Percentiles rank a stretch among this genome's conserved stretches.
These are phyloP conservation scores for Pyrus hybrid DNA, from an alignment of 331 rosid species.

Conservation along the genomic window DNA sequence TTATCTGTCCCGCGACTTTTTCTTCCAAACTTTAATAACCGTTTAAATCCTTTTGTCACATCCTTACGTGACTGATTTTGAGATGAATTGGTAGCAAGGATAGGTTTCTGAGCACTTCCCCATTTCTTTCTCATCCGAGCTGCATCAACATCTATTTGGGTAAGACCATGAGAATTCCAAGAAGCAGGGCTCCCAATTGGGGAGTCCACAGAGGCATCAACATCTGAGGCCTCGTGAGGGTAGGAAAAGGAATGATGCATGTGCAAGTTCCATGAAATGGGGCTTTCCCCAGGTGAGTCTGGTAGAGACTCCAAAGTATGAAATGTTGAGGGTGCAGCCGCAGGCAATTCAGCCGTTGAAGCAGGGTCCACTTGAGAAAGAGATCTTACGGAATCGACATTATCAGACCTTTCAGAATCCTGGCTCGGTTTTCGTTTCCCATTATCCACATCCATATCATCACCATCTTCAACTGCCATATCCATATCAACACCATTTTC, in stretches of 20 bases:
- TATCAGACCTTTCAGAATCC: constrained; percentile 61
- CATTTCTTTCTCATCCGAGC: constrained; percentile 97
- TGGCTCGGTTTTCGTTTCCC: constrained; percentile 56
- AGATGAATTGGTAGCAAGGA: constrained; percentile 64
- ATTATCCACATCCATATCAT: constrained; percentile 30
- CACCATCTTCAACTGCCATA: constrained; percentile 28
- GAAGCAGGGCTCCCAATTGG: constrained; percentile 95
- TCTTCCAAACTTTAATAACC: constrained; percentile 89
- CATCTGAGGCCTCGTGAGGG: constrained; percentile 75
- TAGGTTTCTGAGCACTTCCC: constrained; percentile 96
- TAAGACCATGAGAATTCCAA: constrained; percentile 83
- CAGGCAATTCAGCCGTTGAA: constrained; percentile 58
- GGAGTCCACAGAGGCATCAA: constrained; percentile 80
- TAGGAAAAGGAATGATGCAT: constrained; percentile 66
- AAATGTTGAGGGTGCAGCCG: constrained; percentile 45
- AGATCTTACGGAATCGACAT: constrained; percentile 58
- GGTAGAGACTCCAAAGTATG: constrained; percentile 53
- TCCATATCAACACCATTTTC: constrained; percentile 41
- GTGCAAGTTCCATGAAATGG: constrained; percentile 80
- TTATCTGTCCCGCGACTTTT: constrained; percentile 87
- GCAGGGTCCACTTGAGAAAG: constrained; percentile 65
- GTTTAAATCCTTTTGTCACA: constrained; percentile 84
- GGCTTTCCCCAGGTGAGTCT: constrained; percentile 92
- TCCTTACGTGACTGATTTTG: constrained; percentile 87
- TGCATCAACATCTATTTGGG: constrained; percentile 75